phyloP scores from a whole-genome alignment of 345 rosid species.

The Streptanthus diversifolius region DNA sequence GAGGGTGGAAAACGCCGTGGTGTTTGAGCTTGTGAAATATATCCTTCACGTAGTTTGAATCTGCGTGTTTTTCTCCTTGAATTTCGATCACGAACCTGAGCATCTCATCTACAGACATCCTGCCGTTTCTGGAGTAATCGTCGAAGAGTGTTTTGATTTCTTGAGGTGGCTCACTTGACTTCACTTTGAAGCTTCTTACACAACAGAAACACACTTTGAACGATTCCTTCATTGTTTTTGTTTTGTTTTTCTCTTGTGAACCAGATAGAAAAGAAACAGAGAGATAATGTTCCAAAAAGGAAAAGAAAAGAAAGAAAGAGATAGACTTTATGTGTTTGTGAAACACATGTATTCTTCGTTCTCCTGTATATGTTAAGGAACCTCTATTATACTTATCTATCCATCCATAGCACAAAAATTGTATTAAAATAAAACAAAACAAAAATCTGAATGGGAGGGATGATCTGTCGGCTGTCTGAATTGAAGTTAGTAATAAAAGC shows the following conservation, averaged over 20 bases:
- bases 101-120: conserved; percentile 53
- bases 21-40: conserved; percentile 40
- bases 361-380: background rate
- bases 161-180: conserved; percentile 62
- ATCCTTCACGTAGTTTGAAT: conserved; percentile 45
- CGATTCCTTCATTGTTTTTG: conserved; percentile 19
- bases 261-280: background rate
- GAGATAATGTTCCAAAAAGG: background rate
- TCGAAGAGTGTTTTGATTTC: conserved; percentile 57
- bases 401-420: background rate
- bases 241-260: background rate
- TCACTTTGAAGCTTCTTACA: conserved; percentile 67
- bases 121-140: conserved; percentile 43
- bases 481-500: background rate
- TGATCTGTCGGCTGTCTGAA: conserved; percentile 24
- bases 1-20: conserved; percentile 33
- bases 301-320: background rate
- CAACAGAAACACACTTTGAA: conserved; percentile 44
- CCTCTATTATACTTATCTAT: background rate
- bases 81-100: conserved; percentile 51
- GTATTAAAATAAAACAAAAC: background rate
- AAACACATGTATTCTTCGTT: background rate
- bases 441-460: background rate
- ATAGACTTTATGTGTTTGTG: background rate
- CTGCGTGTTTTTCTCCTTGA: conserved; percentile 59